Base-by-base conservation (phyloP, 805 yeast genomes). In the Priceomyces castillae region DNA sequence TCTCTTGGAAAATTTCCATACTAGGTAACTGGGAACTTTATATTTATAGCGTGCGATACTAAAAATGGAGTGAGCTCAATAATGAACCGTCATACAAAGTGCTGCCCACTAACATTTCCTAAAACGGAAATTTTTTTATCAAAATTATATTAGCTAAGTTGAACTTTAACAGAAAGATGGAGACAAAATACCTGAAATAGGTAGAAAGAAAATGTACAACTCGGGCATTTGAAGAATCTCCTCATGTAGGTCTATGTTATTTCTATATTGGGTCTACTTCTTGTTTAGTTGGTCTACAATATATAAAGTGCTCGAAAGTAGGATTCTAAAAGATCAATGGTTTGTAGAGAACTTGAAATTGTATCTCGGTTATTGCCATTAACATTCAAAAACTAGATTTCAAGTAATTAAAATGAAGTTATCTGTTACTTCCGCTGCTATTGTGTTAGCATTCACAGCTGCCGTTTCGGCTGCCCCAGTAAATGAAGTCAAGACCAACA, bases 401-500 rank as follows among this genome's bases (percentile, higher is more conserved):
- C 15, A 23, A 5, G 15, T n/a, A 34, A 34, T 11, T 34, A 34
- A 37, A 11, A 62, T 62, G 68, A 62, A 54, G 41, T 44, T 61
- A 31, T 47, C 58, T 37, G 42, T 51, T 22, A 45, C 66, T 17
- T 49, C 60, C 16, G 48, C 57, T 31, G 51, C 58, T 16, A 43
- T 57, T 23, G 41, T 52, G 18, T 41, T 52, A 14, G 59, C 59
- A 20, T 28, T 54, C 2, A 39, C 58, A 18, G 51, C 54, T 10
- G 41, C 51, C 7, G 57, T 57, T 14, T 47, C 51, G 30, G 68
- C 66, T 14, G 64, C 64, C 17, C 66, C 66, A 26, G 42, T 52
- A 5, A 25, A 47, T n/a, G 30, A 26, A 16, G 25, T 20, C 12
- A 22, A 37, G 31, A 33, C 6, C 23, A 22, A 10, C n/a, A 11